These are phyloP conservation scores for Halenospora varia DNA, from an alignment of 495 filamentous ascomycete genomes.

Conservation along the genomic window DNA sequence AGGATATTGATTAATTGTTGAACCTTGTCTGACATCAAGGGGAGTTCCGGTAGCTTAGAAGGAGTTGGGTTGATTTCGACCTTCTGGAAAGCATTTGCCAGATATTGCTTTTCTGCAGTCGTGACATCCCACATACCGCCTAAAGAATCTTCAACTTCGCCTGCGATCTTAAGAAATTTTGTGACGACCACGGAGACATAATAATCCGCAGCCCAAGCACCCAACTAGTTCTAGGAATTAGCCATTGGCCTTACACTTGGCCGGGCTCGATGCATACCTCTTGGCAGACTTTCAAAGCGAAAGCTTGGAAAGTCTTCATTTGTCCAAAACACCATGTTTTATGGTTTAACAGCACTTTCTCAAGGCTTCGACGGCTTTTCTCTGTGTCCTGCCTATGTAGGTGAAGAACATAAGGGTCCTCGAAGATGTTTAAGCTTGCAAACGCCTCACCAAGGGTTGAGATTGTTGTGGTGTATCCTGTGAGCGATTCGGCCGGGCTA, in stretches of 20 bases:
- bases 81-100: constrained; percentile 45
- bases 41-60: constrained; percentile 21
- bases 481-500: constrained; percentile 1
- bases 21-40: constrained; percentile 28
- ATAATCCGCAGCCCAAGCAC: constrained; percentile 67
- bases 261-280: too few relatives aligned
- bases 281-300: constrained; percentile 44
- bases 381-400: constrained; percentile 37
- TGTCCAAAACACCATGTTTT: constrained; percentile 64
- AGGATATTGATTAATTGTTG: constrained; percentile 31
- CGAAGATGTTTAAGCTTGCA: constrained; percentile 48
- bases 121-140: constrained; percentile 19
- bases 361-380: constrained; percentile 34
- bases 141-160: constrained; percentile 28
- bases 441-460: constrained; percentile 34
- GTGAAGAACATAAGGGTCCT: constrained; percentile 68
- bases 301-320: constrained; percentile 52
- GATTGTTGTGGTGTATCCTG: constrained; percentile 26
- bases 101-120: constrained; percentile 54
- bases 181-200: constrained; percentile 58
- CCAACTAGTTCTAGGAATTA: too few relatives aligned
- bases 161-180: constrained; percentile 36
- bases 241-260: too few relatives aligned
- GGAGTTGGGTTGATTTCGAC: constrained; percentile 34
- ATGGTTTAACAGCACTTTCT: constrained; percentile 40